Conservation (phyloP, 768 basidiomycete species). For the Psilocybe cyanescens region DNA sequence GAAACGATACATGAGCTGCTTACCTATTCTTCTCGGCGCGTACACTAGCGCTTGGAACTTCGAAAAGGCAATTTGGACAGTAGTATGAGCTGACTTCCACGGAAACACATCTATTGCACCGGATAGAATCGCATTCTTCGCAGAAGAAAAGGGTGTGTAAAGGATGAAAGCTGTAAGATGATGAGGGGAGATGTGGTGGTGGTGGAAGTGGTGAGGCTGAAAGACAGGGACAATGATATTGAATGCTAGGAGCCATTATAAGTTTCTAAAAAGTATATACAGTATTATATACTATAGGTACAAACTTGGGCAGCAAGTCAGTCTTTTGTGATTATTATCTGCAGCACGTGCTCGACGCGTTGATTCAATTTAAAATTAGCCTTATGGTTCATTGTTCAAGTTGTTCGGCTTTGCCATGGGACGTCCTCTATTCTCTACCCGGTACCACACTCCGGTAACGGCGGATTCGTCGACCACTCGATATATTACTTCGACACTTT, state of each 20-base stretch:
- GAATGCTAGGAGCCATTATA: constrained; percentile 40
- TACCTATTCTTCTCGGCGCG: constrained; percentile 96
- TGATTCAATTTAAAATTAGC: not conserved
- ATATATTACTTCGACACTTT: too few species aligned
- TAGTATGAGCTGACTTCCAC: constrained; percentile 97
- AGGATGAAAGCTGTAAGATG: constrained; percentile 80
- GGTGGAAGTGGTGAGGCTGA: constrained; percentile 64
- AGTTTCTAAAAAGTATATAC: not conserved
- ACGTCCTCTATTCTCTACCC: not conserved
- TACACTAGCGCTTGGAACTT: constrained; percentile 98
- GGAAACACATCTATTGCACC: constrained; percentile 91
- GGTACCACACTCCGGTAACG: too few species aligned
- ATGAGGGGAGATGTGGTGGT: constrained; percentile 76
- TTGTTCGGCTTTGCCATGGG: not conserved
- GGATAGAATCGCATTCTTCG: constrained; percentile 95
- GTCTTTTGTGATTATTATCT: not conserved
- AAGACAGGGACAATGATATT: constrained; percentile 79
- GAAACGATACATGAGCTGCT: constrained; percentile 12
- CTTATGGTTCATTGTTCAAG: not conserved
- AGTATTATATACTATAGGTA: too few species aligned
- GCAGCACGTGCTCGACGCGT: constrained; percentile 4
- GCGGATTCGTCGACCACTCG: too few species aligned
- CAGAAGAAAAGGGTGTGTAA: constrained; percentile 93
- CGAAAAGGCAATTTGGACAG: constrained; percentile 98
- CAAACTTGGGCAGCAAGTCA: not conserved